Evolutionary conservation across 495 filamentous ascomycete genomes (phyloP), one percentile per base, ranked within the genome.

Genomic region (Neurospora africana): DNA sequence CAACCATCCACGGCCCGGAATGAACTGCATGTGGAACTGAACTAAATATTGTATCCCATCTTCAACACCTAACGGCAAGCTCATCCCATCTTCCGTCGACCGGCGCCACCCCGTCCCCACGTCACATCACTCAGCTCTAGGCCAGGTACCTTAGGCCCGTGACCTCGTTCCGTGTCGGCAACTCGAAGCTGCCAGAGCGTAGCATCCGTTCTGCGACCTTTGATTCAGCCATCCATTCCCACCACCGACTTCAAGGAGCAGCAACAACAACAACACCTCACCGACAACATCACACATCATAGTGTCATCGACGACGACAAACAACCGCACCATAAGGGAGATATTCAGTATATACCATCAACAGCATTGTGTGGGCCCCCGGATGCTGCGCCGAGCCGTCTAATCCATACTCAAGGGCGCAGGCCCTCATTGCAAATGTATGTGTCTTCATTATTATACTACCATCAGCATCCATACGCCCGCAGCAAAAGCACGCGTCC

Each of bases 361-460:
- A 65, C 53, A 65, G 53, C 53, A 17, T 65, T 33, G 53, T 65
- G 53, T 65, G 53, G 53, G 53, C 53, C 53, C 53, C 27, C 53
- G 53, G 53, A 65, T 65, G 53, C 53, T 65, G 53, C 53, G 53
- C 53, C 27, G 53, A 65, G 53, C 53, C 15, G 53, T 65, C 53
- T 65, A 65, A 65, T 65, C 53, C 15, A 65, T 65, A 33, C 53
- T 65, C 53, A 65, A 65, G 53, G 53, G 53, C 53, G 53, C 53
- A 65, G 53, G 53, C 53, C 53, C 53, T 65, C 53, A 65, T 65
- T 65, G 53, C 53, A 65, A 65, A 65, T 65, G 53, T 65, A 65
- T 65, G 53, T 65, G 27, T 65, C 53, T 65, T 65, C 30, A 65
- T 65, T 65, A 35, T 65, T 65, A 65, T 33, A 65, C 53, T 65